Conservation (phyloP, 2,329 filamentous ascomycete genomes). For the Colletotrichum abscissum region DNA sequence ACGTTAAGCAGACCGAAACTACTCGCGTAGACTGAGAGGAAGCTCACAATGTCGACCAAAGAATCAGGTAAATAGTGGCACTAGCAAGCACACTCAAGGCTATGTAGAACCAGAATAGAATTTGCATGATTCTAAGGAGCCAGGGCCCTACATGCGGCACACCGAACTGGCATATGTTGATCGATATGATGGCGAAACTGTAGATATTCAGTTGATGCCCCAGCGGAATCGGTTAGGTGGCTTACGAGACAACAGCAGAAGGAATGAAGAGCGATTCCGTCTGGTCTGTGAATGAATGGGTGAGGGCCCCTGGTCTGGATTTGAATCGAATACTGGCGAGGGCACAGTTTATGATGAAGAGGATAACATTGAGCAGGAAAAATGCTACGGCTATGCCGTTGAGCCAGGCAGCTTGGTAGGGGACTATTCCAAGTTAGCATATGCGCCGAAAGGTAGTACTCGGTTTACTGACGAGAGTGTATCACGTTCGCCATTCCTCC, state of each 20-base stretch:
- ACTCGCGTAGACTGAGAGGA: neutral
- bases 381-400: slow-evolving; percentile 69
- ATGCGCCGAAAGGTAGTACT: slow-evolving; percentile 67
- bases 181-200: slow-evolving; percentile 80
- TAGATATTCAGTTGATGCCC: slow-evolving; percentile 38
- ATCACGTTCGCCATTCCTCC: slow-evolving; percentile 68
- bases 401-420: slow-evolving; percentile 66
- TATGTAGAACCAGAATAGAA: slow-evolving; percentile 81
- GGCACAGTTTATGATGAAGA: slow-evolving; percentile 72
- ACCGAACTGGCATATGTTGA: slow-evolving; percentile 84
- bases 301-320: slow-evolving; percentile 76
- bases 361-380: slow-evolving; percentile 70
- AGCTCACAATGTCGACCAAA: slow-evolving; percentile 71
- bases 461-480: slow-evolving; percentile 58
- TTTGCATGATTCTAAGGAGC: slow-evolving; percentile 69
- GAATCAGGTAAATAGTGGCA: slow-evolving; percentile 77
- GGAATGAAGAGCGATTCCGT: slow-evolving; percentile 84
- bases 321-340: slow-evolving; percentile 77
- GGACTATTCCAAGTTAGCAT: slow-evolving; percentile 58
- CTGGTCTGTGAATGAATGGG: slow-evolving; percentile 78
- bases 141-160: slow-evolving; percentile 70
- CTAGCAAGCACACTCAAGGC: slow-evolving; percentile 75
- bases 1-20: neutral
- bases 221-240: slow-evolving; percentile 39
- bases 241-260: slow-evolving; percentile 64